These are phyloP conservation scores for Striga hermonthica DNA, from an alignment of 305 asterid genomes.

Conservation along the genomic window DNA sequence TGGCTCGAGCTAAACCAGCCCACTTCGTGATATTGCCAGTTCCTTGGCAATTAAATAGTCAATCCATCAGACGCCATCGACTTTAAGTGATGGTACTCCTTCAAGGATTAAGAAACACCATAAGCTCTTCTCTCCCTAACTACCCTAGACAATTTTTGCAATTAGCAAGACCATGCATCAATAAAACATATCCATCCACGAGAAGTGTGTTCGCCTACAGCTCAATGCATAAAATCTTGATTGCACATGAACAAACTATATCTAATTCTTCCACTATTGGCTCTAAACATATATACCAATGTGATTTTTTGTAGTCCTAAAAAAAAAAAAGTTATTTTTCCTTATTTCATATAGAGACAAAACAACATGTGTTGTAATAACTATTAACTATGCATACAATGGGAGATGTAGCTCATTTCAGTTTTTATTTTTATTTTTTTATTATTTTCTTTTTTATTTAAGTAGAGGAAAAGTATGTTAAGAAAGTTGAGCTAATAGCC, in stretches of 20 bases:
- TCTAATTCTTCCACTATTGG: not conserved
- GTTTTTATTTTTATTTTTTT: too few relatives aligned
- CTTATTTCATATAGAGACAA: too few relatives aligned
- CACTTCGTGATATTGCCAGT: slow-evolving; percentile 79
- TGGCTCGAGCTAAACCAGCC: slow-evolving; percentile 94
- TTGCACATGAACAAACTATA: not conserved
- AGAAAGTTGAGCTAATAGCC: too few relatives aligned
- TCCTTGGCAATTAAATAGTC: slow-evolving; percentile 71
- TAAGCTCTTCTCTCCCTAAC: slow-evolving; percentile 54
- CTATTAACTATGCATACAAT: too few relatives aligned
- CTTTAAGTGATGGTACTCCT: slow-evolving; percentile 60
- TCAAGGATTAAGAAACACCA: slow-evolving; percentile 51
- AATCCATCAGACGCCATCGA: slow-evolving; percentile 70
- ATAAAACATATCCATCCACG: slow-evolving; percentile 1
- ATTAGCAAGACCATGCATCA: slow-evolving; percentile 35
- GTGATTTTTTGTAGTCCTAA: too few relatives aligned
- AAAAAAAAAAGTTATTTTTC: too few relatives aligned
- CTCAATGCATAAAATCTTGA: slow-evolving; percentile 8
- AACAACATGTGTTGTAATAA: too few relatives aligned
- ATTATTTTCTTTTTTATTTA: too few relatives aligned
- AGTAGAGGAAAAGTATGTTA: too few relatives aligned
- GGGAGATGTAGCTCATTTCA: too few relatives aligned
- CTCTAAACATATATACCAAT: not conserved
- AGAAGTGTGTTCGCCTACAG: slow-evolving; percentile 8
- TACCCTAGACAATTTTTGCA: slow-evolving; percentile 77